Evolutionary conservation across 2,329 filamentous ascomycete species (phyloP).

Genomic region (Rhinocladiella similis): DNA sequence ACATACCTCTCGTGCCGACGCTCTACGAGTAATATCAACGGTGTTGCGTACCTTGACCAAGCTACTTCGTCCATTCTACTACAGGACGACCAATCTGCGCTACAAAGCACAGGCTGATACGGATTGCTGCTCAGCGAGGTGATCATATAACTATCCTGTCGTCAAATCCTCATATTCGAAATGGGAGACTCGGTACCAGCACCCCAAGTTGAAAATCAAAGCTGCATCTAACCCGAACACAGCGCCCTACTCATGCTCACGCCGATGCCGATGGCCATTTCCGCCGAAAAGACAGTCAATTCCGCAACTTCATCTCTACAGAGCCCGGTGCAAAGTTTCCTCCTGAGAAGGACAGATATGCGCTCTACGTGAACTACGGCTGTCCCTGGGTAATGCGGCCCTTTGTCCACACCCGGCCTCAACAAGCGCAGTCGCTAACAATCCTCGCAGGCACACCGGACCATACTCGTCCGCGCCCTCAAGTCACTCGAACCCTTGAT

Average conservation of each 20-base stretch:
- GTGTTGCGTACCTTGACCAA: neutral
- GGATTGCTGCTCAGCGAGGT: neutral
- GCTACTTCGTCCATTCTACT: neutral
- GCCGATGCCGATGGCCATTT: conserved; percentile 54
- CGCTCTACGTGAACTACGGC: conserved; percentile 59
- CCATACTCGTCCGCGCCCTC: conserved; percentile 48
- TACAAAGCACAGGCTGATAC: neutral
- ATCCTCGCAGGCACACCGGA: conserved; percentile 47
- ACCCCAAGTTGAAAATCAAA: neutral
- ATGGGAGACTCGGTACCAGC: conserved; percentile 22
- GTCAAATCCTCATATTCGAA: neutral
- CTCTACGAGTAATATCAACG: neutral
- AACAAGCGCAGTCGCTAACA: conserved; percentile 4
- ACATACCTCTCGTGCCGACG: neutral
- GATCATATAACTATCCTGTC: neutral
- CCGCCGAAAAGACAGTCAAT: conserved; percentile 53
- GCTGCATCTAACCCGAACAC: conserved; percentile 7
- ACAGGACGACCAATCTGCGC: neutral
- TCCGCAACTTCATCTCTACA: conserved; percentile 57
- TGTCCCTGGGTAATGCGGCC: conserved; percentile 56
- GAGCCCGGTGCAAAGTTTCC: conserved; percentile 55
- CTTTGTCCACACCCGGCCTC: neutral
- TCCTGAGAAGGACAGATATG: conserved; percentile 61
- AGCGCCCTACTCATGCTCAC: conserved; percentile 33
- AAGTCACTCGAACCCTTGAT: conserved; percentile 54